Percentiles rank a stretch among this genome's conserved stretches.
Evolutionary conservation across 2,329 filamentous ascomycete species (phyloP).

Genomic region (Pseudocercospora macadamiae): DNA sequence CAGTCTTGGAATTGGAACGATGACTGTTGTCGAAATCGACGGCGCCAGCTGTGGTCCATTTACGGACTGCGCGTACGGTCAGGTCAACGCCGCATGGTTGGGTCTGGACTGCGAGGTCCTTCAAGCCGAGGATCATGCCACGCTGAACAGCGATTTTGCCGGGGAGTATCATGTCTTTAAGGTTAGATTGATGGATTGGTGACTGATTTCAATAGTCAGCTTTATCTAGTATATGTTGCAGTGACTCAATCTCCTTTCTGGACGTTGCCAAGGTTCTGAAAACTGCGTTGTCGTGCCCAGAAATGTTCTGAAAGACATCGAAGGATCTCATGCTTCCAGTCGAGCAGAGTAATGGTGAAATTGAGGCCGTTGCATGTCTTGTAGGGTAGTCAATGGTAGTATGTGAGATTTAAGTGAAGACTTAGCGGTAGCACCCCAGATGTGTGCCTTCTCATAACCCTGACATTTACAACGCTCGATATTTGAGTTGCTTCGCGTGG

Average conservation of each 20-base stretch:
- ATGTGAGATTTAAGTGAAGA: no score
- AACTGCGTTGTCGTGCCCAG: background rate
- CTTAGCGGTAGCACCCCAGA: no score
- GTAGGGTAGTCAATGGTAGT: no score
- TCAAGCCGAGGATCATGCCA: slow-evolving; percentile 14
- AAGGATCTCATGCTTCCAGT: no score
- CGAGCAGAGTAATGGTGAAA: no score
- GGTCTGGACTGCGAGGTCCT: slow-evolving; percentile 11
- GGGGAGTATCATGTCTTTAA: slow-evolving; percentile 21
- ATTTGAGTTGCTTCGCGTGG: no score
- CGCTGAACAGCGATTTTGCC: slow-evolving; percentile 17
- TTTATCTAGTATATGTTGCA: no score
- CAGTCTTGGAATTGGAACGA: slow-evolving; percentile 10
- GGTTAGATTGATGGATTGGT: background rate
- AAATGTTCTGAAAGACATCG: background rate
- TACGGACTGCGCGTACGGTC: slow-evolving; percentile 15
- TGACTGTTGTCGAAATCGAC: slow-evolving; percentile 21
- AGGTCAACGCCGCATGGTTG: slow-evolving; percentile 29
- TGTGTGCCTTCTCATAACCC: no score
- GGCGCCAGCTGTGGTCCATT: slow-evolving; percentile 20
- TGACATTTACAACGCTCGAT: no score
- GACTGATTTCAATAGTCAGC: background rate
- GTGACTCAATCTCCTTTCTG: background rate
- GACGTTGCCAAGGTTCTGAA: background rate
- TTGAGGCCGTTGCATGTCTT: no score